Evolutionary conservation across 805 yeast genomes (phyloP).

Genomic region (Trichomonascus vanleenenianus): DNA sequence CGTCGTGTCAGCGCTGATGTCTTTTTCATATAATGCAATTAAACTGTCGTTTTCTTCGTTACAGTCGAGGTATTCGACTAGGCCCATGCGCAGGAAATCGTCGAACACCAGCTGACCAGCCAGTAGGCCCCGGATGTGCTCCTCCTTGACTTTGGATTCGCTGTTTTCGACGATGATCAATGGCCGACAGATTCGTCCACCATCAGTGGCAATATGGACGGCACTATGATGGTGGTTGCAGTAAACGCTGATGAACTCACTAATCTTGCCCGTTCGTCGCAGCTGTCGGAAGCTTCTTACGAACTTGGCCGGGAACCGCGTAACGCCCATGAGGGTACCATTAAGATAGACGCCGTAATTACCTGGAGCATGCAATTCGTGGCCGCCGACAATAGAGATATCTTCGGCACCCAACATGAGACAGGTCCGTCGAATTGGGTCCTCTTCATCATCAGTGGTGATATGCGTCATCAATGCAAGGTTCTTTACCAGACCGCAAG

Average conservation of each 20-base stretch:
- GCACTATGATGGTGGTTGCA: conserved; percentile 85
- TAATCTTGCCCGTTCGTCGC: conserved; percentile 77
- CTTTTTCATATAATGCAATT: conserved; percentile 80
- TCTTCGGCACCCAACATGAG: conserved; percentile 84
- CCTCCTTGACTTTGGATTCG: conserved; percentile 57
- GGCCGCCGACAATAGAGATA: conserved; percentile 71
- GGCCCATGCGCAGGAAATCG: conserved; percentile 75
- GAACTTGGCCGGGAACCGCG: conserved; percentile 79
- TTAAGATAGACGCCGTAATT: conserved; percentile 82
- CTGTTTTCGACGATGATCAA: conserved; percentile 78
- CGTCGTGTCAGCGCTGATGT: conserved; percentile 52
- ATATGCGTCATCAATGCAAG: conserved; percentile 97
- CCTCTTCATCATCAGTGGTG: conserved; percentile 96
- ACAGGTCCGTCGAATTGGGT: conserved; percentile 72
- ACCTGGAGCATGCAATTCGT: conserved; percentile 67
- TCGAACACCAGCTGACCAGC: conserved; percentile 79
- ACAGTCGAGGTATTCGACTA: conserved; percentile 93
- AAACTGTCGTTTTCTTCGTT: conserved; percentile 94
- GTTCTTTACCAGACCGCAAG: conserved; percentile 97
- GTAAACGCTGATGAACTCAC: conserved; percentile 87
- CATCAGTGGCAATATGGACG: conserved; percentile 97
- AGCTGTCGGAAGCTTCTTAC: conserved; percentile 69
- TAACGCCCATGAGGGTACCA: conserved; percentile 90
- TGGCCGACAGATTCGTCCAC: conserved; percentile 97
- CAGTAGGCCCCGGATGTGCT: conserved; percentile 57